These are phyloP conservation scores for Seiridium unicorne DNA, from an alignment of 2,329 filamentous ascomycete genomes.

Conservation along the genomic window DNA sequence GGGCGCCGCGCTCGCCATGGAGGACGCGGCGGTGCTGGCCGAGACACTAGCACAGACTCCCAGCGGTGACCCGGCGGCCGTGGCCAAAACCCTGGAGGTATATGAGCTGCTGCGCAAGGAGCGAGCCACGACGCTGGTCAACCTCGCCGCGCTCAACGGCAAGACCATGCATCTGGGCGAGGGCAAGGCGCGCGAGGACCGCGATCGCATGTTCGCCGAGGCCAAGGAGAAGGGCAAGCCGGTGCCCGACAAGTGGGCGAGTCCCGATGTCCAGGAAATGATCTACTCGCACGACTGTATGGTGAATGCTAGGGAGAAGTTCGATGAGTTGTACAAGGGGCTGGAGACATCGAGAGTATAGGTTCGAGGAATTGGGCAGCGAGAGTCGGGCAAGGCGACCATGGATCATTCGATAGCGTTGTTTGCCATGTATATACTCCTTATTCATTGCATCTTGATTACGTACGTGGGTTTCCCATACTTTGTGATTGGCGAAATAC, in stretches of 20 bases:
- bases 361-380: not conserved
- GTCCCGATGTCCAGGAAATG: slow-evolving; percentile 65
- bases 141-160: slow-evolving; percentile 50
- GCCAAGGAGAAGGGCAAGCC: slow-evolving; percentile 45
- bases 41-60: slow-evolving; percentile 44
- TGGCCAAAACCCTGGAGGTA: slow-evolving; percentile 49
- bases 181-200: slow-evolving; percentile 56
- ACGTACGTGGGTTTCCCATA: too few relatives aligned
- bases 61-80: slow-evolving; percentile 30
- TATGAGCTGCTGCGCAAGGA: slow-evolving; percentile 58
- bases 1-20: slow-evolving; percentile 67
- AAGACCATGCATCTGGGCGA: slow-evolving; percentile 58
- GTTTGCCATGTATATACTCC: too few relatives aligned
- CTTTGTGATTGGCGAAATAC: too few relatives aligned
- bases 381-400: not conserved
- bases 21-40: slow-evolving; percentile 62
- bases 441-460: too few relatives aligned
- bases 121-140: slow-evolving; percentile 50
- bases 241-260: slow-evolving; percentile 69
- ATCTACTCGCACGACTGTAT: slow-evolving; percentile 65
- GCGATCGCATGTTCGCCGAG: slow-evolving; percentile 54
- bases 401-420: too few relatives aligned
- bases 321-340: slow-evolving; percentile 43
- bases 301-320: slow-evolving; percentile 50
- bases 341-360: slow-evolving; percentile 15